These are phyloP conservation scores for Aspergillus conjunctus DNA, from an alignment of 495 filamentous ascomycete species.

Conservation along the genomic window DNA sequence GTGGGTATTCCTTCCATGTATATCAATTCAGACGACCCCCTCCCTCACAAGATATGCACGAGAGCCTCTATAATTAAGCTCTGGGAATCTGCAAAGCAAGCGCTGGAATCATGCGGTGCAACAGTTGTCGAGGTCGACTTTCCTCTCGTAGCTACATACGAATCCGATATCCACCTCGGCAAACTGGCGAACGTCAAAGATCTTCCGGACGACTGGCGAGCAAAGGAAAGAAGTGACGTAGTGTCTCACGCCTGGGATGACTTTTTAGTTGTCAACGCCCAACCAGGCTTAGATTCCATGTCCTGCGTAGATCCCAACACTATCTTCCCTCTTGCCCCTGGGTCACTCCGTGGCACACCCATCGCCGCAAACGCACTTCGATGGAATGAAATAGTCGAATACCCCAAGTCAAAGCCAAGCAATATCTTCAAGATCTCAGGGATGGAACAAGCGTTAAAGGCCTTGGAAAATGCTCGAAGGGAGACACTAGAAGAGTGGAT, in stretches of 20 bases:
- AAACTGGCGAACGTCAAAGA: conserved; percentile 36
- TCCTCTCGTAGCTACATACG: conserved; percentile 35
- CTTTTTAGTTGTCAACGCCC: conserved; percentile 32
- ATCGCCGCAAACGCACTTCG: conserved; percentile 35
- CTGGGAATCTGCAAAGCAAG: conserved; percentile 31
- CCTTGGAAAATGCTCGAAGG: conserved; percentile 35
- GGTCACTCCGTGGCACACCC: conserved; percentile 33
- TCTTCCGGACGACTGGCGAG: conserved; percentile 36
- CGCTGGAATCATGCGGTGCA: conserved; percentile 34
- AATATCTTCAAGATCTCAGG: conserved; percentile 33
- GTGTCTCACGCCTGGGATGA: conserved; percentile 42
- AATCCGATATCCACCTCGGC: conserved; percentile 32
- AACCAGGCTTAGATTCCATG: conserved; percentile 31
- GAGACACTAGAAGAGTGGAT: conserved; percentile 40
- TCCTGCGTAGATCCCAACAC: conserved; percentile 32
- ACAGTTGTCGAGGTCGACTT: conserved; percentile 40
- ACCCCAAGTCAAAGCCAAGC: conserved; percentile 28
- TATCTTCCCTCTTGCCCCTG: conserved; percentile 39
- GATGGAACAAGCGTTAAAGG: conserved; percentile 31
- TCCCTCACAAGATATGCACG: conserved; percentile 29
- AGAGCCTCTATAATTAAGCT: conserved; percentile 35
- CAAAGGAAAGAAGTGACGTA: conserved; percentile 38
- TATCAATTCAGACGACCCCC: conserved; percentile 32
- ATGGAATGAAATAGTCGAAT: conserved; percentile 40
- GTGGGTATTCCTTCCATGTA: conserved; percentile 41